phyloP scores from a whole-genome alignment of 768 basidiomycete genomes.

The Tylopilus subfusipes region DNA sequence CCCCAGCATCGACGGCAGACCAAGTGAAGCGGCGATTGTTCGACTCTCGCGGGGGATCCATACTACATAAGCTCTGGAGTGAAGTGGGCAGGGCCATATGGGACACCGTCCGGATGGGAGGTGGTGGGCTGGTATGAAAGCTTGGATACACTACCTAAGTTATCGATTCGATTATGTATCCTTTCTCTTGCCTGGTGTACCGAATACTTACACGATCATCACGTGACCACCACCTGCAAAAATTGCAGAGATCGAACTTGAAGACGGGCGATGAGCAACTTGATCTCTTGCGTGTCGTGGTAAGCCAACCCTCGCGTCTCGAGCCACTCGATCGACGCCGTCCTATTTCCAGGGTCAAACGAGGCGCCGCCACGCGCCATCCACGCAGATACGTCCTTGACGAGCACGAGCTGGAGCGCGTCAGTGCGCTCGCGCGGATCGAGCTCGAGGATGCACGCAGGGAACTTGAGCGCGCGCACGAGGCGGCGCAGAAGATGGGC shows the following conservation, averaged over 20 bases:
- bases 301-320: constrained; percentile 12
- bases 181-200: not conserved
- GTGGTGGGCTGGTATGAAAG: constrained; percentile 61
- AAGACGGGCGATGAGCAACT: constrained; percentile 65
- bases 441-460: constrained; percentile 87
- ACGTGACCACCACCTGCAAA: constrained; percentile 17
- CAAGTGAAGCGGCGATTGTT: constrained; percentile 54
- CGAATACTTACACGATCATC: not conserved
- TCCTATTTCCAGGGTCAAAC: constrained; percentile 56
- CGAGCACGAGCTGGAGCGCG: constrained; percentile 83
- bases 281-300: constrained; percentile 73
- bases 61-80: constrained; percentile 45
- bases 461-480: constrained; percentile 79
- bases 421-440: constrained; percentile 81
- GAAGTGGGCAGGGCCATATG: constrained; percentile 50
- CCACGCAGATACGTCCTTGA: constrained; percentile 89
- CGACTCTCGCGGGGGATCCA: constrained; percentile 36
- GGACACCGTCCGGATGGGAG: constrained; percentile 75
- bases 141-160: not conserved
- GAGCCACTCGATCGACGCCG: not conserved
- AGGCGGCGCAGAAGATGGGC: constrained; percentile 70
- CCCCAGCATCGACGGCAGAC: constrained; percentile 45
- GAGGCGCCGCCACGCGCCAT: constrained; percentile 69
- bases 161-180: constrained; percentile 11
- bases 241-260: constrained; percentile 2